Conservation (phyloP, 1,284 basidiomycete species). For the Pholiota adiposa region DNA sequence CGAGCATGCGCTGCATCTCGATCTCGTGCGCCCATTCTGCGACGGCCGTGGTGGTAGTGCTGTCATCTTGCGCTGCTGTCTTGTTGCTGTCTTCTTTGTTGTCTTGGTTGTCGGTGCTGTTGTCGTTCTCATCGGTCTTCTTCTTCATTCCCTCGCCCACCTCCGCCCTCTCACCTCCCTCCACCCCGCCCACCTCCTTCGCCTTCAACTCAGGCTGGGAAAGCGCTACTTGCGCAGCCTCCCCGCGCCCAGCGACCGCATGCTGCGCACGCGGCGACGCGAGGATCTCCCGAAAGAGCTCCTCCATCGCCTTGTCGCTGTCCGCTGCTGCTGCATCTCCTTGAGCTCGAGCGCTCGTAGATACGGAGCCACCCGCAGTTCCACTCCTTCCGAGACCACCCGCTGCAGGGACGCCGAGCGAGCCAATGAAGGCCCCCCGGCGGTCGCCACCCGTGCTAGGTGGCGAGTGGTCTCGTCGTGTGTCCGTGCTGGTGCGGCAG, state of each 20-base stretch:
- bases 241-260: conserved; percentile 31
- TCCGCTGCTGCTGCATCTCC: conserved; percentile 22
- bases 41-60: conserved; percentile 15
- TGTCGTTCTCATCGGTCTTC: background rate
- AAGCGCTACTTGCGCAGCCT: conserved; percentile 31
- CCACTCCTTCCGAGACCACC: conserved; percentile 55
- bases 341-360: conserved; percentile 24
- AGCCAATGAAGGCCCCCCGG: conserved; percentile 53
- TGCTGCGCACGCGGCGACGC: conserved; percentile 48
- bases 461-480: conserved; percentile 79
- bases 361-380: conserved; percentile 26
- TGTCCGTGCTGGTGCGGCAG: conserved; percentile 4
- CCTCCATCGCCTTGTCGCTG: conserved; percentile 53
- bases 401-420: conserved; percentile 82
- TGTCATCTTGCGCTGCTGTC: no score
- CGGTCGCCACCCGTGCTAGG: conserved; percentile 92
- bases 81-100: no score
- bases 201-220: conserved; percentile 20
- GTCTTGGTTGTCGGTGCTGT: background rate
- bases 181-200: conserved; percentile 18
- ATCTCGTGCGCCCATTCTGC: conserved; percentile 47
- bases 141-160: conserved; percentile 7
- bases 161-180: conserved; percentile 18
- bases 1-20: conserved; percentile 67
- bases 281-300: conserved; percentile 70